Conservation (phyloP, 192 early-diverging fungal genomes). For the Backusella tuberculispora region DNA sequence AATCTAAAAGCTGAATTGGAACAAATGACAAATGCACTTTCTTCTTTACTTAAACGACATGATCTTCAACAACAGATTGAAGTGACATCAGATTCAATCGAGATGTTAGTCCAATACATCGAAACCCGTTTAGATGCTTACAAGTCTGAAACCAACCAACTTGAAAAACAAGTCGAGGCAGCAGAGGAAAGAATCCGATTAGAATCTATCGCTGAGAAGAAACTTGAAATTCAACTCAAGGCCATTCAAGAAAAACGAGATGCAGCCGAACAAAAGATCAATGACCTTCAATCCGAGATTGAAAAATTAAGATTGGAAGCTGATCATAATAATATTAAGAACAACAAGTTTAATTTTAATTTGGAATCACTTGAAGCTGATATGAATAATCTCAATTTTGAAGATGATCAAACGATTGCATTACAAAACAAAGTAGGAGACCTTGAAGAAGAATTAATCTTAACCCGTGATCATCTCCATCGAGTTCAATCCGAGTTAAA, state of each 20-base stretch:
- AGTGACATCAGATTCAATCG: background rate
- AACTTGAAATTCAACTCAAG: constrained; percentile 34
- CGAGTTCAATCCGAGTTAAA: constrained; percentile 9
- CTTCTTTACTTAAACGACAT: constrained; percentile 32
- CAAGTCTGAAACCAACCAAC: constrained; percentile 31
- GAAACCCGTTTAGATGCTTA: constrained; percentile 42
- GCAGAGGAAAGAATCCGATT: constrained; percentile 36
- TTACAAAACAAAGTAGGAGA: background rate
- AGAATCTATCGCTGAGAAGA: constrained; percentile 27
- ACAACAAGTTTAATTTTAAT: background rate
- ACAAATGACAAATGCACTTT: constrained; percentile 39
- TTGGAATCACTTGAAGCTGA: constrained; percentile 22
- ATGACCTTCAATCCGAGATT: constrained; percentile 7
- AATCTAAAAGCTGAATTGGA: constrained; percentile 39
- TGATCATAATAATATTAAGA: background rate
- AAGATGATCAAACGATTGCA: constrained; percentile 12
- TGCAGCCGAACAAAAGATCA: constrained; percentile 13
- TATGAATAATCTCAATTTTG: constrained; percentile 14
- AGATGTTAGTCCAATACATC: constrained; percentile 23
- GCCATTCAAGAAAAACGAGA: constrained; percentile 24
- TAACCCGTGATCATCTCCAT: constrained; percentile 6
- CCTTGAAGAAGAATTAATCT: constrained; percentile 12
- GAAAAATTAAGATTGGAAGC: background rate
- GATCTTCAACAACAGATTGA: background rate
- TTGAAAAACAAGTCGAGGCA: constrained; percentile 45